Base-by-base conservation (phyloP, 139 green algal species). In the Chlamydomonas eustigma region DNA sequence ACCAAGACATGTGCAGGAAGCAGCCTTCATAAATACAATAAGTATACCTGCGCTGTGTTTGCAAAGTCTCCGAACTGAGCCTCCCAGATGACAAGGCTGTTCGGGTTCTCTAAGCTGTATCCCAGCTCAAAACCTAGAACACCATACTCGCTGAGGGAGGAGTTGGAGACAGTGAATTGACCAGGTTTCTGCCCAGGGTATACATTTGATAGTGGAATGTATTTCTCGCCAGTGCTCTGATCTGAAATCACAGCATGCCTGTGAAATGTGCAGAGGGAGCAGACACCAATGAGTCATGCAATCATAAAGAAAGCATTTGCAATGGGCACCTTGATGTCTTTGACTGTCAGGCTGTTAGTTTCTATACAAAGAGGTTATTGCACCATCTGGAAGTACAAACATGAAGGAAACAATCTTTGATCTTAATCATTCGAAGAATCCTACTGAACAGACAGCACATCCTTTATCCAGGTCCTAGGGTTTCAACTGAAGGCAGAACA, bases 21-120 rank as follows among this genome's bases (percentile, higher is more conserved):
- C 5, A 30, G n/a, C 22, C n/a, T 30, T 8, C 22, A 24, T 36
- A 8, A 18, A 22, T 30, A 30, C 58, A 30, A 5, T 36, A 69
- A 36, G 58, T 69, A 73, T 44, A 90, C 87, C 88, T 96, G 92
- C 4, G 93, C 95, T 1, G 91, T 90, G 84, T 99, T 99, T 39
- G 95, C 92, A 88, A 99, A 99, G 88, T 99, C 95, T 1, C 95
- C 95, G 76, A 98, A 98, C 87, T 98, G 93, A 37, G 93, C 93
- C 85, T 98, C 94, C 94, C 94, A 98, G 51, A 97, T 87, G 58
- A 98, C 90, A 51, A 99, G 86, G 44, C 84, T 90, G 87, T 99
- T 98, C 73, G 95, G 95, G 84, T 93, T 94, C 84, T 98, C 95
- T 86, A 99, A 92, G 12, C 79, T 89, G 88, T 99, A 99, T 33